These are phyloP conservation scores for Talaromyces piceae DNA, from an alignment of 2,329 filamentous ascomycete genomes.

Conservation along the genomic window DNA sequence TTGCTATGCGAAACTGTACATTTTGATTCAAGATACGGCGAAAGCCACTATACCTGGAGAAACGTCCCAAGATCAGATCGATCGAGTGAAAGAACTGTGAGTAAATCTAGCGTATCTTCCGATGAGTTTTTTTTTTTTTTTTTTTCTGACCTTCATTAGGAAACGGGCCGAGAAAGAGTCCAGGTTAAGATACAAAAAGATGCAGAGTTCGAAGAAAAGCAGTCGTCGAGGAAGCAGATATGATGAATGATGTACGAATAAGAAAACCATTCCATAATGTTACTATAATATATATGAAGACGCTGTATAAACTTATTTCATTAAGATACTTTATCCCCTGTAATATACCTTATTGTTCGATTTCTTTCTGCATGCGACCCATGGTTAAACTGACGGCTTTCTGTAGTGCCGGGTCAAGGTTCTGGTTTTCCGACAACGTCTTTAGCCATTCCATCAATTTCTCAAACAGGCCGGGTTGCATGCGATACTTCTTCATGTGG, in stretches of 20 bases:
- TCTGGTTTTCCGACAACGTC: conserved; percentile 36
- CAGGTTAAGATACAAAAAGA: conserved; percentile 52
- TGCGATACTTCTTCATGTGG: conserved; percentile 49
- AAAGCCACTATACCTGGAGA: conserved; percentile 50
- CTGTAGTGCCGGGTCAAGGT: conserved; percentile 46
- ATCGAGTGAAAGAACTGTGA: conserved; percentile 49
- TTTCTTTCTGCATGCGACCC: conserved; percentile 25
- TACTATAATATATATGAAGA: conserved; percentile 14
- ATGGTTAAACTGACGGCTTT: conserved; percentile 43
- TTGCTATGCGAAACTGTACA: conserved; percentile 52
- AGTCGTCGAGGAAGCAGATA: conserved; percentile 39
- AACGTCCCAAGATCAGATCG: conserved; percentile 49
- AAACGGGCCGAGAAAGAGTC: conserved; percentile 53
- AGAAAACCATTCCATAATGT: conserved; percentile 4
- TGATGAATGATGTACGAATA: conserved; percentile 24
- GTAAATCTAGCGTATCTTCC: conserved; percentile 14
- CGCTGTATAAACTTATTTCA: conserved; percentile 17
- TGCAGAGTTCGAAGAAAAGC: conserved; percentile 55
- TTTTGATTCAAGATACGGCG: conserved; percentile 47
- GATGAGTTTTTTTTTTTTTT: too few relatives aligned
- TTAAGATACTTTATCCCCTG: conserved; percentile 13
- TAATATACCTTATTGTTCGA: conserved; percentile 13
- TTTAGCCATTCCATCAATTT: conserved; percentile 45
- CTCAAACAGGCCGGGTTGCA: conserved; percentile 36
- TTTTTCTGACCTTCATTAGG: conserved; percentile 26